These are phyloP conservation scores for Ormosia emarginata DNA, from an alignment of 306 rosid genomes.

Conservation along the genomic window DNA sequence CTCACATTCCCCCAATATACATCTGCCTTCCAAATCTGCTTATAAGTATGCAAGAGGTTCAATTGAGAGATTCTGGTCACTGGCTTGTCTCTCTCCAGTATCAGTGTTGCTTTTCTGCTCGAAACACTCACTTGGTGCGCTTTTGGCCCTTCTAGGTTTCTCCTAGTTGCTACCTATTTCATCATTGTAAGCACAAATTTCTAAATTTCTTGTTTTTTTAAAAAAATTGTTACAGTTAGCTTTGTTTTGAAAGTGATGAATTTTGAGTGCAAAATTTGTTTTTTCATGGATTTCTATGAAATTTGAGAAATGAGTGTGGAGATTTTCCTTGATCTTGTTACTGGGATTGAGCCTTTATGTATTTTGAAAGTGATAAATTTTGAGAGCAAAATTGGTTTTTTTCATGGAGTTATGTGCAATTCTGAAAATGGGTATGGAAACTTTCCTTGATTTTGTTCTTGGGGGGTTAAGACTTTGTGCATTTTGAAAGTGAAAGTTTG, in stretches of 20 bases:
- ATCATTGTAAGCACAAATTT: slow-evolving; percentile 39
- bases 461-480: background rate
- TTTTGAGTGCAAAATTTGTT: background rate
- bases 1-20: too few species aligned
- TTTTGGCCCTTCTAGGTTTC: slow-evolving; percentile 81
- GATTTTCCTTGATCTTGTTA: background rate
- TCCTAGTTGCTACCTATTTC: slow-evolving; percentile 86
- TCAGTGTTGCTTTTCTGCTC: slow-evolving; percentile 79
- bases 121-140: slow-evolving; percentile 99
- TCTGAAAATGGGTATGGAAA: background rate
- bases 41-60: too few species aligned
- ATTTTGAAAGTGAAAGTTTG: background rate
- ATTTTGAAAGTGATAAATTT: background rate
- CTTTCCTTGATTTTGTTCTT: background rate
- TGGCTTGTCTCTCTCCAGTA: slow-evolving; percentile 78
- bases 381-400: background rate
- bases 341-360: background rate
- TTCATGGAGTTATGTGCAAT: background rate
- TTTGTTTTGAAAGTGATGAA: background rate
- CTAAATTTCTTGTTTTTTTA: too few species aligned
- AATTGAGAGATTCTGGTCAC: slow-evolving; percentile 65
- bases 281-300: background rate
- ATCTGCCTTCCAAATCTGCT: too few species aligned
- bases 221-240: background rate
- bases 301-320: background rate